phyloP scores from a whole-genome alignment of 2,329 filamentous ascomycete genomes.

The Exserohilum rostratum region DNA sequence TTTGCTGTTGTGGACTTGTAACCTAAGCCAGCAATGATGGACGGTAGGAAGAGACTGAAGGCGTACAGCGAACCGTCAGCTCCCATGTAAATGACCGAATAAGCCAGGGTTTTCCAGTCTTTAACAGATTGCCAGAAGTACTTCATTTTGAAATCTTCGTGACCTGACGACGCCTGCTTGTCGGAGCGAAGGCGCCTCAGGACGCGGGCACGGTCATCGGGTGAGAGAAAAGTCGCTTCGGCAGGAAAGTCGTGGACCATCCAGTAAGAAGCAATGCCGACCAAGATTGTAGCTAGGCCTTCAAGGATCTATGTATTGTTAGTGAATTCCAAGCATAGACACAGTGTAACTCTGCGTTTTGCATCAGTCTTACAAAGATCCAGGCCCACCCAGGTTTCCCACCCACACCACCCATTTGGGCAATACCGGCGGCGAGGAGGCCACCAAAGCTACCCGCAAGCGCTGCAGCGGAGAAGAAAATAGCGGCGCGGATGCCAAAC shows the following conservation, averaged over 20 bases:
- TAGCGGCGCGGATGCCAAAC: conserved; percentile 78
- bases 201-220: conserved; percentile 73
- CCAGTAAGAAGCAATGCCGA: conserved; percentile 71
- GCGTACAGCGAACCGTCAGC: conserved; percentile 72
- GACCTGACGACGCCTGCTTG: conserved; percentile 74
- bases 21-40: conserved; percentile 69
- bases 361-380: conserved; percentile 50
- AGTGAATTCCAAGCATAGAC: neutral
- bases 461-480: conserved; percentile 84
- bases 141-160: conserved; percentile 74
- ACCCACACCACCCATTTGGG: conserved; percentile 69
- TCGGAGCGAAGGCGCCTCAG: conserved; percentile 73
- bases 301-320: conserved; percentile 58
- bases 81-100: conserved; percentile 80
- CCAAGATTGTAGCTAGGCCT: conserved; percentile 71
- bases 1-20: conserved; percentile 69
- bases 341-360: too few species aligned
- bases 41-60: conserved; percentile 79
- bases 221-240: conserved; percentile 73
- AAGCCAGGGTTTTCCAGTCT: conserved; percentile 85
- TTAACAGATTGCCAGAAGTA: conserved; percentile 75
- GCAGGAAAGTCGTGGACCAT: conserved; percentile 81
- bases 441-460: conserved; percentile 80
- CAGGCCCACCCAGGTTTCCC: conserved; percentile 52
- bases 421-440: conserved; percentile 73